Evolutionary conservation across 2,329 filamentous ascomycete genomes (phyloP).

Genomic region (Metarhizium rileyi): DNA sequence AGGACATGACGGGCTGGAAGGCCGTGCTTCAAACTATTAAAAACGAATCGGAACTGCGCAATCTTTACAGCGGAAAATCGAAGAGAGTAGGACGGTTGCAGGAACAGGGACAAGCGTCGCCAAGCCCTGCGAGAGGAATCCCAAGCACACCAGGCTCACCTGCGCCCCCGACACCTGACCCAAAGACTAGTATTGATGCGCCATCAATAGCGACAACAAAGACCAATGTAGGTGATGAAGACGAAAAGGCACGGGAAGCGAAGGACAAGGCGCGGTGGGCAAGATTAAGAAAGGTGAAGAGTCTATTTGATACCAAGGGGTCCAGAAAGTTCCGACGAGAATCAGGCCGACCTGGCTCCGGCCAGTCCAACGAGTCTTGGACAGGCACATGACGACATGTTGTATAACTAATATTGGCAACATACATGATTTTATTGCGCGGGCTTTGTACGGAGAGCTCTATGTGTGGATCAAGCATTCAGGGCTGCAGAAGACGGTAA

Average conservation of each 20-base stretch:
- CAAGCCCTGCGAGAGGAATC: neutral
- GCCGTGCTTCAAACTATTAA: slow-evolving; percentile 43
- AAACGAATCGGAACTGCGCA: slow-evolving; percentile 47
- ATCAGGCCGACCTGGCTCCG: slow-evolving; percentile 32
- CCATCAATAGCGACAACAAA: slow-evolving; percentile 6
- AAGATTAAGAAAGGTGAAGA: slow-evolving; percentile 61
- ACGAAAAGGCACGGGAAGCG: slow-evolving; percentile 36
- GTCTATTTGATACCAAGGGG: slow-evolving; percentile 57
- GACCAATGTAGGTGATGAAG: slow-evolving; percentile 20
- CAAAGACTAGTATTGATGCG: neutral
- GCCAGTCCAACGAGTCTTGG: slow-evolving; percentile 16
- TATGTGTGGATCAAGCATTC: neutral
- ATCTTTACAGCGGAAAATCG: slow-evolving; percentile 22
- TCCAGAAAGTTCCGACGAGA: slow-evolving; percentile 40
- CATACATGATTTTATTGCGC: neutral
- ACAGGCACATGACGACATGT: slow-evolving; percentile 3
- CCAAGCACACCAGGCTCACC: slow-evolving; percentile 9
- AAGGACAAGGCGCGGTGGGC: slow-evolving; percentile 68
- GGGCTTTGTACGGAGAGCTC: neutral
- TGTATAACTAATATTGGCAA: neutral
- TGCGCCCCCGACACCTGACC: slow-evolving; percentile 8
- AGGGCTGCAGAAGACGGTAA: neutral
- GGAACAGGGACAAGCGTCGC: neutral
- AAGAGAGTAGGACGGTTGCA: slow-evolving; percentile 13
- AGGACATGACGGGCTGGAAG: slow-evolving; percentile 42